A percentile compares a stretch with the other conserved stretches of the same genome.
phyloP scores from a whole-genome alignment of 108 stramenopile genomes.

The Fragilariopsis cylindrus region DNA sequence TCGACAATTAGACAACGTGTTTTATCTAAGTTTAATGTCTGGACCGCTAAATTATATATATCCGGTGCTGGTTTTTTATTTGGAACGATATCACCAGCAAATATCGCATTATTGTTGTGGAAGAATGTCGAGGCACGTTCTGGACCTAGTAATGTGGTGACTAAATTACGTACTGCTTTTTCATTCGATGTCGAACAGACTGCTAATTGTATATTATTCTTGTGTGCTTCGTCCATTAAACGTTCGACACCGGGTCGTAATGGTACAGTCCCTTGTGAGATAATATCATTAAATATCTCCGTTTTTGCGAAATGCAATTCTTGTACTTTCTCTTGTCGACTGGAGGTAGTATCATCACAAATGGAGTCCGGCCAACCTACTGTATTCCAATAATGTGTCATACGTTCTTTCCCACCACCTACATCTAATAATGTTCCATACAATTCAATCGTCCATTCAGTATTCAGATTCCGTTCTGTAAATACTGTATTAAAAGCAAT shows the following conservation, averaged over 20 bases:
- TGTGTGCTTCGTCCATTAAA: conserved; percentile 86
- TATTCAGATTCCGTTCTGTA: conserved; percentile 59
- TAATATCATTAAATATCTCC: conserved; percentile 89
- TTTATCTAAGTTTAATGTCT: conserved; percentile 84
- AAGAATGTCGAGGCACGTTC: conserved; percentile 65
- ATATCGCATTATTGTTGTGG: conserved; percentile 52
- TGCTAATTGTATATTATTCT: conserved; percentile 62
- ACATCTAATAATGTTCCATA: conserved; percentile 88
- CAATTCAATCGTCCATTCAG: conserved; percentile 81
- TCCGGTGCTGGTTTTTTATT: conserved; percentile 94
- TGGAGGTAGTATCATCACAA: conserved; percentile 38
- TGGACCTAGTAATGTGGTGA: conserved; percentile 82
- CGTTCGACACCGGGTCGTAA: conserved; percentile 88
- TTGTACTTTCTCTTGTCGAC: conserved; percentile 70
- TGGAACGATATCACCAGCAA: conserved; percentile 92
- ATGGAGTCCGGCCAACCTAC: conserved; percentile 77
- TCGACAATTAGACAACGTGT: conserved; percentile 87
- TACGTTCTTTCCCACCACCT: conserved; percentile 94
- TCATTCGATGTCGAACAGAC: conserved; percentile 94
- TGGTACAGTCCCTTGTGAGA: conserved; percentile 72
- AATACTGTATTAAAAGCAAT: conserved; percentile 90
- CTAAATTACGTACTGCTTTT: conserved; percentile 87
- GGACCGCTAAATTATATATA: conserved; percentile 91
- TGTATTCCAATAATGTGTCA: conserved; percentile 93
- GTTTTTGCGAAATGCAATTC: conserved; percentile 91